Conservation (phyloP, 768 basidiomycete genomes). For the Leccinellum albellum region DNA sequence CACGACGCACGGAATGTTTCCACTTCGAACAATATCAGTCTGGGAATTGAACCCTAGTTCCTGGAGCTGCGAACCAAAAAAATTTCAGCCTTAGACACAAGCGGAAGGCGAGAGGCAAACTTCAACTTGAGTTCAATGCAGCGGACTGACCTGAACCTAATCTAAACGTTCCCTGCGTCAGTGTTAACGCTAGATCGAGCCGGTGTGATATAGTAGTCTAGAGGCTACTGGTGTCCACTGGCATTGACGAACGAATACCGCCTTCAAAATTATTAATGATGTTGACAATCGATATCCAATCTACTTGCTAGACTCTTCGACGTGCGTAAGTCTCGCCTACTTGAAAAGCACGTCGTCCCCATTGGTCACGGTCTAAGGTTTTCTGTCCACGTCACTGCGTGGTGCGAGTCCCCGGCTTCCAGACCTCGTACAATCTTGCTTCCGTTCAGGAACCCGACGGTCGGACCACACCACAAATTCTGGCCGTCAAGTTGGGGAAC, state of each 20-base stretch:
- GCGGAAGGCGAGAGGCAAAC: conserved; percentile 4
- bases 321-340: not conserved
- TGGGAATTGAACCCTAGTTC: not conserved
- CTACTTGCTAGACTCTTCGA: not conserved
- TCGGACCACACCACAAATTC: not conserved
- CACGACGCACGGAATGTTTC: conserved; percentile 3
- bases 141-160: not conserved
- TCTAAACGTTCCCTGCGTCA: not conserved
- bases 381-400: not conserved
- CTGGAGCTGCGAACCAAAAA: not conserved
- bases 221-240: not conserved
- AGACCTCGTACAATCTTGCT: not conserved
- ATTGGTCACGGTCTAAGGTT: too few relatives aligned
- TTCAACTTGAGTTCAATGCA: not conserved
- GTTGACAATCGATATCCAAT: not conserved
- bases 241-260: conserved; percentile 1
- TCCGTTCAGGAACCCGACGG: not conserved
- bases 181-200: not conserved
- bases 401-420: not conserved
- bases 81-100: not conserved
- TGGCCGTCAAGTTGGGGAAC: not conserved
- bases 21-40: not conserved
- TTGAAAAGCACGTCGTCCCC: not conserved
- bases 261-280: not conserved
- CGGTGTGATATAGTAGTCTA: not conserved